These are phyloP conservation scores for Solioccasus polychromus DNA, from an alignment of 768 basidiomycete species.

Conservation along the genomic window DNA sequence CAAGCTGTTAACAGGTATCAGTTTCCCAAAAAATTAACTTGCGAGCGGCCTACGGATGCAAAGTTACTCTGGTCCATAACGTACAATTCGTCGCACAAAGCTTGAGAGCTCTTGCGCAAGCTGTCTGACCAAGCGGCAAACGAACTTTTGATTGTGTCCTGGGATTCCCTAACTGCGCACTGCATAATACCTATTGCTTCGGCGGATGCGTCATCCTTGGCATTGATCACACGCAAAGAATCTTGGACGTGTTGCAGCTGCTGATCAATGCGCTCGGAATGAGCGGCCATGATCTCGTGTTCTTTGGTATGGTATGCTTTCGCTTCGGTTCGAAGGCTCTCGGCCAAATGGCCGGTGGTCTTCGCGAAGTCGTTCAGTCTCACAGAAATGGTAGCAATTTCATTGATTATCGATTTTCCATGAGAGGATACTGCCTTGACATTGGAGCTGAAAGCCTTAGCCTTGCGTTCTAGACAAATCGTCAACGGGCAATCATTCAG, in stretches of 20 bases:
- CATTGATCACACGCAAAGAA: constrained; percentile 50
- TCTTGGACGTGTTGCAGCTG: constrained; percentile 56
- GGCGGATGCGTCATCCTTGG: constrained; percentile 53
- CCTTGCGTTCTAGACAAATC: constrained; percentile 63
- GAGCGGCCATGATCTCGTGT: constrained; percentile 46
- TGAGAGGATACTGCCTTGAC: constrained; percentile 60
- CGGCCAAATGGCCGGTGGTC: constrained; percentile 49
- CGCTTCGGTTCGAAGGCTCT: constrained; percentile 53
- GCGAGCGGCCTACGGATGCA: constrained; percentile 34
- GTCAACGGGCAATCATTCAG: constrained; percentile 6
- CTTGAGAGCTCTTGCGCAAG: constrained; percentile 47
- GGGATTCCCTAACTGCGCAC: constrained; percentile 47
- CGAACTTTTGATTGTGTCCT: constrained; percentile 49
- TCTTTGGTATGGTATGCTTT: constrained; percentile 56
- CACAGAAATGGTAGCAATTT: constrained; percentile 51
- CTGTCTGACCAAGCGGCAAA: constrained; percentile 55
- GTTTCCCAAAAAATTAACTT: not conserved
- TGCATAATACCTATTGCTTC: constrained; percentile 51
- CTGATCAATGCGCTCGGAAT: constrained; percentile 53
- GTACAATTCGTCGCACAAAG: constrained; percentile 47
- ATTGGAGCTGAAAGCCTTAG: constrained; percentile 60
- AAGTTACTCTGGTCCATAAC: constrained; percentile 44
- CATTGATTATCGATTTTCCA: constrained; percentile 53
- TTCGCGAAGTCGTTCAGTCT: constrained; percentile 64
- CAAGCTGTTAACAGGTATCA: constrained; percentile 37